phyloP scores from a whole-genome alignment of 2,329 filamentous ascomycete genomes.

The Pseudocercospora fijiensis region DNA sequence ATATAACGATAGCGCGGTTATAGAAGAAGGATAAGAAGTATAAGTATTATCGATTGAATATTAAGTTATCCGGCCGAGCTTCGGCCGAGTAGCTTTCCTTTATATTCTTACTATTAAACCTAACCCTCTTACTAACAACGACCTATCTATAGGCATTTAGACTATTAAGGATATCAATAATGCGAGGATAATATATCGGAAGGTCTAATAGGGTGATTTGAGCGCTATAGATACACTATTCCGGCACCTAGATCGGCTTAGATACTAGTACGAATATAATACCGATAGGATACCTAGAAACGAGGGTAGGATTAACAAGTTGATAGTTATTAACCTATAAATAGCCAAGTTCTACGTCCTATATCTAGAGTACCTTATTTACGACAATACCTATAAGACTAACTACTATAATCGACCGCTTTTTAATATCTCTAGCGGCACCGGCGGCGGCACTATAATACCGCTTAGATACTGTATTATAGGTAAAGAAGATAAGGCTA shows the following conservation, averaged over 20 bases:
- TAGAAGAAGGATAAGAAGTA: not conserved
- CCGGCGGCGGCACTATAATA: not conserved
- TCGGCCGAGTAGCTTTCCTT: not conserved
- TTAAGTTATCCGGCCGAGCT: not conserved
- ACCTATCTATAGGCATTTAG: not conserved
- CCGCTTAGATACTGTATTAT: not conserved
- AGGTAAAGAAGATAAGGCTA: not conserved
- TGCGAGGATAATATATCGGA: too few relatives aligned
- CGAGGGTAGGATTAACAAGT: not conserved
- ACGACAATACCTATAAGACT: not conserved
- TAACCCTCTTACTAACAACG: not conserved
- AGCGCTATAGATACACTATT: not conserved
- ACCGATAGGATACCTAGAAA: not conserved
- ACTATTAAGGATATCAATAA: conserved; percentile 1
- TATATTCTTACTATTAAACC: too few relatives aligned
- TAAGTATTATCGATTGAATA: too few relatives aligned
- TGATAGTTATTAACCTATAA: not conserved
- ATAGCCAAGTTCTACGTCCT: not conserved
- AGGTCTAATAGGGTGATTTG: not conserved
- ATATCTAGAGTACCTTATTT: not conserved
- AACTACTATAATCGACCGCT: not conserved
- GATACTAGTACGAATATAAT: not conserved
- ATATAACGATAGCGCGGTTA: not conserved
- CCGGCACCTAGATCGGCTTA: not conserved
- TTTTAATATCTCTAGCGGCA: not conserved